Evolutionary conservation across 495 filamentous ascomycete genomes (phyloP), one percentile per base, ranked within the genome.

Genomic region (Penicillium robsamsonii): DNA sequence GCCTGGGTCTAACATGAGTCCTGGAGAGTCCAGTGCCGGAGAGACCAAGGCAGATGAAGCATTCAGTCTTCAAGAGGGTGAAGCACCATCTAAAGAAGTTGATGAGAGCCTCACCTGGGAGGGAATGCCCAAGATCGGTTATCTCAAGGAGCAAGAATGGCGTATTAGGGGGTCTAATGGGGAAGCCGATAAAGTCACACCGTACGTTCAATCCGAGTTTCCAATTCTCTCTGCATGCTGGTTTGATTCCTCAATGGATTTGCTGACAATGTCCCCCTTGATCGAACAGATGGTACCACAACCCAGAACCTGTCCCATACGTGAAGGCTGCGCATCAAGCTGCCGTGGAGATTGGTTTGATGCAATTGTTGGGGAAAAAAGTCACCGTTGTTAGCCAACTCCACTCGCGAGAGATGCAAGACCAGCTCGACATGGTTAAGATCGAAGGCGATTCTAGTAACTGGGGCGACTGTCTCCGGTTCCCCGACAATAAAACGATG

Each of bases 331-430:
- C 68, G 40, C 72, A 75, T 52, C 75, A 73, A 20, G 62, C 69
- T 5, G 79, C 75, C 5, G 73, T 87, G 27, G 81, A 86, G 54
- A 53, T 79, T 18, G 68, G 63, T 45, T 41, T 79, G 33, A 61
- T 76, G 67, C 65, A 68, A 22, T 45, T 72, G 22, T 48, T 75
- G 29, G 69, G 70, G 29, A 7, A 4, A 29, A 74, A 75, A 42
- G 8, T 17, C 17, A 55, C 64, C 64, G 35, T 38, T 37, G 35
- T 7, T 38, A 38, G 35, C 35, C n/a, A 38, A n/a, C 35, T 1
- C 54, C 72, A 53, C 43, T 57, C 25, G 62, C 55, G 53, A 66
- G 67, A 63, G 53, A 67, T 75, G 50, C 58, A 61, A 37, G 48
- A 64, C 4, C 57, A 56, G 53, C 43, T 64, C 27, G 30, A 60